These are phyloP conservation scores for Pichia rugopelliculosa DNA, from an alignment of 805 yeast genomes.

Conservation along the genomic window DNA sequence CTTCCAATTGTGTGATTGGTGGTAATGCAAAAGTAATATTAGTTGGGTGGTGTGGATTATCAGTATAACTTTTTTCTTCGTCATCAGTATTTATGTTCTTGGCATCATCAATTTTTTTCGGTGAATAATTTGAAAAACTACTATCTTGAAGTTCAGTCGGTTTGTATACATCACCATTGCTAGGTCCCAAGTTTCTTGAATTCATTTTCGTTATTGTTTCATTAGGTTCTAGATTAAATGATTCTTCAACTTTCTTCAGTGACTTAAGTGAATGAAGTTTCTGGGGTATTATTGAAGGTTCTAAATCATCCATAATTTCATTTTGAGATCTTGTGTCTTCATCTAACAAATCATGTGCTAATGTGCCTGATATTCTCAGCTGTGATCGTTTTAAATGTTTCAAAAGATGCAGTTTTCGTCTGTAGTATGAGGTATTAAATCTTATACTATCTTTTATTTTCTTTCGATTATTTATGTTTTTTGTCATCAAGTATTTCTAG, in stretches of 20 bases:
- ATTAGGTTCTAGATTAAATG: too few relatives aligned
- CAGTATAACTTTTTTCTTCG: not conserved
- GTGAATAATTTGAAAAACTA: not conserved
- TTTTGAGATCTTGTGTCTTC: constrained; percentile 4
- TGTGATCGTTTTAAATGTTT: constrained; percentile 7
- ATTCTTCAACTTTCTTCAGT: not conserved
- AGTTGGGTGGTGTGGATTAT: not conserved
- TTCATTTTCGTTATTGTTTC: too few relatives aligned
- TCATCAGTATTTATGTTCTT: not conserved
- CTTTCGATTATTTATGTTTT: not conserved
- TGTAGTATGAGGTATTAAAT: not conserved
- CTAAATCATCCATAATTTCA: not conserved
- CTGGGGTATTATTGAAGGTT: not conserved
- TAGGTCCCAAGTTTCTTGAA: too few relatives aligned
- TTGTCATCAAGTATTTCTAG: not conserved
- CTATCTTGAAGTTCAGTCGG: not conserved
- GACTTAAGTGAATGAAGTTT: not conserved
- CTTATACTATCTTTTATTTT: not conserved
- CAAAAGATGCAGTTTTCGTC: constrained; percentile 1
- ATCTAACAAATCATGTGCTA: constrained; percentile 3
- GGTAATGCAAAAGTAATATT: constrained; percentile 4
- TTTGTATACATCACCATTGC: not conserved
- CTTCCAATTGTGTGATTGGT: constrained; percentile 8
- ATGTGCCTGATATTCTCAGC: not conserved
- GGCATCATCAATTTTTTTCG: not conserved